A percentile compares a stretch with the other conserved stretches of the same genome.
These are phyloP conservation scores for Melaleuca alternifolia DNA, from an alignment of 345 rosid species.

Conservation along the genomic window DNA sequence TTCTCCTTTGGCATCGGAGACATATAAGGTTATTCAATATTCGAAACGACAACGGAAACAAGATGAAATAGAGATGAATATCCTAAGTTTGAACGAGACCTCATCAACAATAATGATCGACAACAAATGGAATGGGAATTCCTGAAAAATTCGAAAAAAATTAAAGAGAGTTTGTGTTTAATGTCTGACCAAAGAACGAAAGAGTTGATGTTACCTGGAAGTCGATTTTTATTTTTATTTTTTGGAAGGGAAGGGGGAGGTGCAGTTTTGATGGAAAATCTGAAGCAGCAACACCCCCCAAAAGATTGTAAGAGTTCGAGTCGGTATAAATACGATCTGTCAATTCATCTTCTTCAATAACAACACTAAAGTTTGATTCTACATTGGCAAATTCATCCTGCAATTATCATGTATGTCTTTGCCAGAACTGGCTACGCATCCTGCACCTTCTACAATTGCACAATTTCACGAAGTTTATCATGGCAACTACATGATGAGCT, in stretches of 20 bases:
- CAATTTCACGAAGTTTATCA: neutral
- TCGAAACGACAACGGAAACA: neutral
- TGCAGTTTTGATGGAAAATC: neutral
- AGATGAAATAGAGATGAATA: neutral
- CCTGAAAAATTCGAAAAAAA: neutral
- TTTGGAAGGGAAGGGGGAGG: neutral
- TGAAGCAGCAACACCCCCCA: neutral
- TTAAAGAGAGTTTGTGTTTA: neutral
- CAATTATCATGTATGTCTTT: neutral
- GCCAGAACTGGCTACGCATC: neutral
- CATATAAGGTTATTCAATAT: neutral
- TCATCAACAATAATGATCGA: neutral
- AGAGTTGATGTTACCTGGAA: neutral
- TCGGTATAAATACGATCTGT: neutral
- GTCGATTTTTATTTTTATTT: too few relatives aligned
- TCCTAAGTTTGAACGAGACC: neutral
- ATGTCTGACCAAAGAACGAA: neutral
- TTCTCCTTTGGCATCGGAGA: neutral
- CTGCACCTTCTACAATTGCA: neutral
- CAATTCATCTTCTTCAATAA: neutral
- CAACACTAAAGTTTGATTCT: neutral
- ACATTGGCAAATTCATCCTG: neutral
- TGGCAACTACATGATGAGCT: neutral
- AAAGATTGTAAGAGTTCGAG: neutral
- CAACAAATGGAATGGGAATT: neutral